phyloP scores from a whole-genome alignment of 306 rosid genomes.

The Castanospermum australe region DNA sequence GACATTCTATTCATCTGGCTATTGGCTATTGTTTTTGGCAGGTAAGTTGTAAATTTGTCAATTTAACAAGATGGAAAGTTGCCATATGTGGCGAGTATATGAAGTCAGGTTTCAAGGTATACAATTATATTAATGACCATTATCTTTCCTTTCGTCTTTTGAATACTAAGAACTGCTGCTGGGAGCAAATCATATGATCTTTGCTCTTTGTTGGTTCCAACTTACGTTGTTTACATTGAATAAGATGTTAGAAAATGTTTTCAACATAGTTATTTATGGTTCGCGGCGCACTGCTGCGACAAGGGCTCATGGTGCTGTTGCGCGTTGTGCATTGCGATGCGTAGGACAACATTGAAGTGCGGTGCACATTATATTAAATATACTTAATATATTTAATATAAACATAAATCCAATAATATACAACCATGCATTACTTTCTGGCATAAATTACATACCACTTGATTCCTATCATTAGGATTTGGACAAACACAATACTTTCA shows the following conservation, averaged over 20 bases:
- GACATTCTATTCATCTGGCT: slow-evolving; percentile 2
- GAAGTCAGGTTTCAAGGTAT: slow-evolving; percentile 88
- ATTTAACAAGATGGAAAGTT: slow-evolving; percentile 87
- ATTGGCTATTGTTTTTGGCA: slow-evolving; percentile 45
- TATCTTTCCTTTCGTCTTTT: slow-evolving; percentile 18
- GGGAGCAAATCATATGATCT: slow-evolving; percentile 16
- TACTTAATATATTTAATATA: too few species aligned
- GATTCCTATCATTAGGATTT: too few species aligned
- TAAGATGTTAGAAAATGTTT: slow-evolving; percentile 10
- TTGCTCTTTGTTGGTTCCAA: background rate
- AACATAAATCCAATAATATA: too few species aligned
- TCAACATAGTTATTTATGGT: too few species aligned
- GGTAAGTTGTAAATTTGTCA: slow-evolving; percentile 76
- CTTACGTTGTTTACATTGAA: background rate
- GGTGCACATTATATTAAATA: too few species aligned
- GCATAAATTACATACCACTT: too few species aligned
- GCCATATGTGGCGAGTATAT: slow-evolving; percentile 97
- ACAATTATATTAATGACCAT: slow-evolving; percentile 8
- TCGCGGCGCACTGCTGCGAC: too few species aligned
- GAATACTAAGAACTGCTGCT: background rate
- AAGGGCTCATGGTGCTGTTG: too few species aligned
- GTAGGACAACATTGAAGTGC: too few species aligned
- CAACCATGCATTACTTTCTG: too few species aligned
- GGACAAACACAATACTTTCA: too few species aligned
- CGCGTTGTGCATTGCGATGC: too few species aligned